phyloP scores from a whole-genome alignment of 768 basidiomycete genomes.

The Tephrocybe rancida region DNA sequence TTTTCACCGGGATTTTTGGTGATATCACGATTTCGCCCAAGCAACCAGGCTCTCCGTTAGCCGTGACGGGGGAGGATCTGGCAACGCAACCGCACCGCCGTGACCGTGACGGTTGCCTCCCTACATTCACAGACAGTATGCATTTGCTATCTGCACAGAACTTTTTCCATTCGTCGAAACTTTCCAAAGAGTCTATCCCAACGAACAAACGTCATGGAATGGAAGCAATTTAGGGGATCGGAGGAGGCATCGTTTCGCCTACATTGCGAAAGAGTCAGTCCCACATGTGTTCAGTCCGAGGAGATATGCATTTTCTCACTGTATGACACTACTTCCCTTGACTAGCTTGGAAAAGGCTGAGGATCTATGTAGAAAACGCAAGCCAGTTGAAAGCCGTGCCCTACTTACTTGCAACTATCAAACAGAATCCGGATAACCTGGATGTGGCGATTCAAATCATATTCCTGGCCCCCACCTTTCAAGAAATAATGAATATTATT shows the following conservation, averaged over 20 bases:
- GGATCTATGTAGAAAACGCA: conserved; percentile 31
- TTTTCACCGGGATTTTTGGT: too few relatives aligned
- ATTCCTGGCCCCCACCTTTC: conserved; percentile 18
- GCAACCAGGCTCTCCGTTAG: neutral
- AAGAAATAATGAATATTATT: too few relatives aligned
- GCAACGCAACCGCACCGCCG: neutral
- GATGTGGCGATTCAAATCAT: conserved; percentile 40
- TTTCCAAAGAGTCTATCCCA: too few relatives aligned
- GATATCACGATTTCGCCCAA: neutral
- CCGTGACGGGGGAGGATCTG: neutral
- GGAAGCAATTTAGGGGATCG: neutral
- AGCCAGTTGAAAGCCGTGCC: conserved; percentile 37
- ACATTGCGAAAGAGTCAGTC: neutral
- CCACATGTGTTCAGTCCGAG: neutral
- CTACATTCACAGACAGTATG: neutral
- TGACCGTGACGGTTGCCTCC: neutral
- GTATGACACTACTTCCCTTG: too few relatives aligned
- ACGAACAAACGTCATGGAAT: neutral
- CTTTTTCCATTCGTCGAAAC: too few relatives aligned
- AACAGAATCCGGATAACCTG: conserved; percentile 38
- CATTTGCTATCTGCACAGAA: too few relatives aligned
- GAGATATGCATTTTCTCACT: neutral
- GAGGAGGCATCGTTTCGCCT: neutral
- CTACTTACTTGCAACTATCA: conserved; percentile 39
- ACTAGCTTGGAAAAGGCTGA: conserved; percentile 42